Evolutionary conservation across 192 early-diverging fungal species (phyloP).

Genomic region (Diversispora epigaea): DNA sequence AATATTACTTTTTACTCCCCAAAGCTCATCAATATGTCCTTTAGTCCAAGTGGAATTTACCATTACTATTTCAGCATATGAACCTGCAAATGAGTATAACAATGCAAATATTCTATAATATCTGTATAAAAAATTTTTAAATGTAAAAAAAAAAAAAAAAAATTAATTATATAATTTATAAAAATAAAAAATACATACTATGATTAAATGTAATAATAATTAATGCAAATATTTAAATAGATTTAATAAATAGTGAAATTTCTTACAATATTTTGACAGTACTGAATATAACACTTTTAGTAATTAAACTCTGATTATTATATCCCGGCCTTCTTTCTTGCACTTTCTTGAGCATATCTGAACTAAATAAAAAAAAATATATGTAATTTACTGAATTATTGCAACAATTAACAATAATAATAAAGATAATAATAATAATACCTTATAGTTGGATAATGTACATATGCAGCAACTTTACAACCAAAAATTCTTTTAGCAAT

Average conservation of each 20-base stretch:
- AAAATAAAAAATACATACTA: background rate
- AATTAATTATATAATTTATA: background rate
- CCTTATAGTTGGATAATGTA: constrained; percentile 95
- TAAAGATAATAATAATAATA: constrained; percentile 38
- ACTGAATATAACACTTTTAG: constrained; percentile 58
- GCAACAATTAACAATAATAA: background rate
- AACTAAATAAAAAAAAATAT: constrained; percentile 44
- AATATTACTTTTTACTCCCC: constrained; percentile 65
- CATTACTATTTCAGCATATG: constrained; percentile 80
- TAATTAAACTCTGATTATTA: constrained; percentile 65
- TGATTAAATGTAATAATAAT: background rate
- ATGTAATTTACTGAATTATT: background rate
- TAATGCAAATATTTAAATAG: too few species aligned
- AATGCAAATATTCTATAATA: constrained; percentile 84
- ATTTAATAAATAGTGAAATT: background rate
- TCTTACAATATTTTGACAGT: constrained; percentile 59
- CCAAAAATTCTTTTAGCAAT: constrained; percentile 61
- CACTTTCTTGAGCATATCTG: constrained; percentile 85
- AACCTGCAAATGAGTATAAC: constrained; percentile 76
- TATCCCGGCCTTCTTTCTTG: constrained; percentile 56
- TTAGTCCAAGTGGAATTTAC: constrained; percentile 98
- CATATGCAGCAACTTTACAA: constrained; percentile 74
- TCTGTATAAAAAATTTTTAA: constrained; percentile 33
- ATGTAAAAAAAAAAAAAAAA: too few species aligned
- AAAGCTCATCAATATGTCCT: constrained; percentile 84